Base-by-base conservation (phyloP, 2,329 filamentous ascomycete genomes). In the Epichloe hybrida region DNA sequence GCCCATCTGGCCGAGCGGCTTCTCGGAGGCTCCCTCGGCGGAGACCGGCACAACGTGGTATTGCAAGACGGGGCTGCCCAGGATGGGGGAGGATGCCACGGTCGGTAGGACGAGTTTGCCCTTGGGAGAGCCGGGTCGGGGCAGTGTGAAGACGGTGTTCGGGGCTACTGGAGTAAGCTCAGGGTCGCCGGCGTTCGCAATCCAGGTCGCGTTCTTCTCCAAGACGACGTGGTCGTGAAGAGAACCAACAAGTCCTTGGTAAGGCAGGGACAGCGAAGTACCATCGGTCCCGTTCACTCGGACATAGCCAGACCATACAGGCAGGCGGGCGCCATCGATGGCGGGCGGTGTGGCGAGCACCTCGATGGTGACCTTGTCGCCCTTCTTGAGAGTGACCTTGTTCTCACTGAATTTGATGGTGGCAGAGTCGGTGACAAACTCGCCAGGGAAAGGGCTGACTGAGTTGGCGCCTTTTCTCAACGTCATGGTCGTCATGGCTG, bases 401-500 rank as follows among this genome's bases (percentile, higher is more conserved):
- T 47, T 5, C 3, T 5, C 20, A 23, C 44, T 42, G 23, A 52
- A 35, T 4, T 6, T 15, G 12, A 55, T 43, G 12, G 61, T 61
- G 15, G 72, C 72, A 48, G 64, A 67, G 34, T 63, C 61, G 38
- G 62, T 58, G 2, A 64, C 60, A 4, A 72, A 56, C 44, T 70
- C 62, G 38, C 69, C 70, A 38, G 72, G 71, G 59, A 72, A 72
- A 0, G 50, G 6, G 13, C 61, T 58, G 1, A 71, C 66, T 47
- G 59, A 61, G 48, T 67, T 64, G 44, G 54, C 51, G 20, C 52
- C 59, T 4, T 59, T 56, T 27, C 57, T 54, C 2, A 63, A 61
- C 5, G 76, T 73, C 61, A 78, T 80, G 39, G 69, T 69, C 4
- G 76, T 75, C n/a, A 68, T 63, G 20, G 75, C 70, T 15, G 68